Base-by-base conservation (phyloP, 805 yeast species). In the Kuraishia cidri region DNA sequence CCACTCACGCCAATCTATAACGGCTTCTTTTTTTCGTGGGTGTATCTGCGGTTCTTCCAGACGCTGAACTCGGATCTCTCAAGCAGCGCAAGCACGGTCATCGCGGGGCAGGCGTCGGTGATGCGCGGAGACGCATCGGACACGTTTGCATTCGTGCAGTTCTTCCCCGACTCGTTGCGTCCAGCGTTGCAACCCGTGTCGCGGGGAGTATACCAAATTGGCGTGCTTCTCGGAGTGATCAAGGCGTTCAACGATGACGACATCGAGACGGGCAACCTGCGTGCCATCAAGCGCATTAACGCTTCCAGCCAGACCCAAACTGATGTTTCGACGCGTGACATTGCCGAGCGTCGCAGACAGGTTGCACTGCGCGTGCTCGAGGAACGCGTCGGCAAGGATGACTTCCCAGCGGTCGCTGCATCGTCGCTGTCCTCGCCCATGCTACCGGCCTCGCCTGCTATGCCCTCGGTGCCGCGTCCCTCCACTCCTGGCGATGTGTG, bases 61-160 rank as follows among this genome's bases (percentile, higher is more conserved):
- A 48, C 68, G 11, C 66, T 71, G 29, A n/a, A n/a, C n/a, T n/a
- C n/a, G n/a, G n/a, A n/a, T n/a, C n/a, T n/a, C n/a, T n/a, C n/a
- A n/a, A 56, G 46, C 18, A 45, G 47, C 26, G 25, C 48, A 6
- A 21, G 23, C 11, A 52, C 48, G 18, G 36, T 54, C 14, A 43
- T 56, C 28, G n/a, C 57, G 78, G 38, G 78, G 82, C 36, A 65
- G 43, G 53, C 50, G n/a, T 32, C 44, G 22, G 50, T 64, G 16
- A 57, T 77, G 8, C 54, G 69, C 18, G 96, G 97, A 24, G 96
- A 87, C 53, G 94, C 96, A 0, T 78, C 92, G 0, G 96, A 88
- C 43, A 81, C 90, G 1, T 88, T 88, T 62, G 76, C 83, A 35
- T 66, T 88, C 40, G 77, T 79, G 21, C 79, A 80, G 45, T 85